These are phyloP conservation scores for Annulohypoxylon nitens DNA, from an alignment of 495 filamentous ascomycete species.

Conservation along the genomic window DNA sequence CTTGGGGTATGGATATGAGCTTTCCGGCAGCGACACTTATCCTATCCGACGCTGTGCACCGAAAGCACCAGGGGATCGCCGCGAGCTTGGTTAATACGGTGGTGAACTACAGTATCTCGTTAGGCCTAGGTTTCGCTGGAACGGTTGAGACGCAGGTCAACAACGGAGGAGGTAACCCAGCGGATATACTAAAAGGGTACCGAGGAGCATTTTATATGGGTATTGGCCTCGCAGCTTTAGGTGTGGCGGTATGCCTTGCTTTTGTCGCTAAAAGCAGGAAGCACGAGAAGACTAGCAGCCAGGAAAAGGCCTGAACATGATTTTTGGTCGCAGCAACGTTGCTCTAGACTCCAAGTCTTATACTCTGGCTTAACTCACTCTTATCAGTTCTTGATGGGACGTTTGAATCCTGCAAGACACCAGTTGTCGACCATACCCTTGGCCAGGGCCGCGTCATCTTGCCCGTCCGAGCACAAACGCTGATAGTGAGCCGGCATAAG, in stretches of 20 bases:
- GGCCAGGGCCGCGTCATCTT: slow-evolving; percentile 8
- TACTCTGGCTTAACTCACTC: background rate
- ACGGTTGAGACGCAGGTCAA: slow-evolving; percentile 59
- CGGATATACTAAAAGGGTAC: slow-evolving; percentile 55
- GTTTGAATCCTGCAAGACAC: background rate
- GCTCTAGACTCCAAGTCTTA: background rate
- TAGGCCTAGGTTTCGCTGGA: slow-evolving; percentile 63
- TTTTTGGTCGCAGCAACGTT: too few relatives aligned
- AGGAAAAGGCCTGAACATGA: slow-evolving; percentile 17
- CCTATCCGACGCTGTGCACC: slow-evolving; percentile 55
- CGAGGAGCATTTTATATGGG: slow-evolving; percentile 54
- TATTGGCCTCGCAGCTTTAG: slow-evolving; percentile 50
- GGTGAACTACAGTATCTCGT: slow-evolving; percentile 60
- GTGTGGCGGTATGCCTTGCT: slow-evolving; percentile 43
- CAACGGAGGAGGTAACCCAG: slow-evolving; percentile 47
- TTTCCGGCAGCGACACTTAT: slow-evolving; percentile 58
- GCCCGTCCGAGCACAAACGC: background rate
- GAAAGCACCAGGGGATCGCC: slow-evolving; percentile 60
- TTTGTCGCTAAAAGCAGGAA: slow-evolving; percentile 34
- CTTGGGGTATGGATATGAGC: slow-evolving; percentile 68
- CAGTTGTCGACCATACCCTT: background rate
- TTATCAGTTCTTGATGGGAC: background rate
- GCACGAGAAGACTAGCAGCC: background rate
- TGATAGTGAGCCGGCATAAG: background rate
- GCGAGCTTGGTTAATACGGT: slow-evolving; percentile 59